Evolutionary conservation across 352 stramenopile species (phyloP).

Genomic region (Globisporangium parvum): DNA sequence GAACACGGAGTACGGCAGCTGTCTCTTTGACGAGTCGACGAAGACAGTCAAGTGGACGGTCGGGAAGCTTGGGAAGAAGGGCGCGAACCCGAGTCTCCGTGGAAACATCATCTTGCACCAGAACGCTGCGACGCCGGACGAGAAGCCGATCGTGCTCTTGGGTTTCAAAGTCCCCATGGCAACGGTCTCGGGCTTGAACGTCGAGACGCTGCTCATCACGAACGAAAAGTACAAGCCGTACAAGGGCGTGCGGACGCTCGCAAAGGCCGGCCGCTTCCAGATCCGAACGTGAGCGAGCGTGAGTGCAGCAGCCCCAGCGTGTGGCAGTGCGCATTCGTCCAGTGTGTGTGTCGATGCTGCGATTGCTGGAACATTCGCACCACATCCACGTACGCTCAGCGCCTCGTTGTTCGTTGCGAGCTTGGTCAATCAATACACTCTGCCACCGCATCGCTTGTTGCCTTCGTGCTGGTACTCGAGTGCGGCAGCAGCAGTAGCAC

Average conservation of each 20-base stretch:
- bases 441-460: too few species aligned
- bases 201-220: slow-evolving; percentile 92
- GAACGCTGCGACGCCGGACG: slow-evolving; percentile 72
- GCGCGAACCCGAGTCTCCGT: slow-evolving; percentile 78
- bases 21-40: slow-evolving; percentile 94
- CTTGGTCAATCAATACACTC: too few species aligned
- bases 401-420: too few species aligned
- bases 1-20: slow-evolving; percentile 88
- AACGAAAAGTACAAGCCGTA: slow-evolving; percentile 98
- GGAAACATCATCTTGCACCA: slow-evolving; percentile 91
- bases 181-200: slow-evolving; percentile 93
- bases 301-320: background rate
- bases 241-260: slow-evolving; percentile 96
- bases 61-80: slow-evolving; percentile 91
- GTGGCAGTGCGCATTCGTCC: background rate
- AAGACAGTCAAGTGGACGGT: slow-evolving; percentile 95
- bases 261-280: slow-evolving; percentile 94
- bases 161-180: slow-evolving; percentile 96
- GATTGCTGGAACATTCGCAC: too few species aligned
- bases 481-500: background rate
- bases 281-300: slow-evolving; percentile 74
- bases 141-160: slow-evolving; percentile 93
- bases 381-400: too few species aligned
- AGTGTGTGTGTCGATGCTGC: background rate
- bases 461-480: too few species aligned